Conservation (phyloP, 148 eudicot species). For the Vaccinium darrowii region DNA sequence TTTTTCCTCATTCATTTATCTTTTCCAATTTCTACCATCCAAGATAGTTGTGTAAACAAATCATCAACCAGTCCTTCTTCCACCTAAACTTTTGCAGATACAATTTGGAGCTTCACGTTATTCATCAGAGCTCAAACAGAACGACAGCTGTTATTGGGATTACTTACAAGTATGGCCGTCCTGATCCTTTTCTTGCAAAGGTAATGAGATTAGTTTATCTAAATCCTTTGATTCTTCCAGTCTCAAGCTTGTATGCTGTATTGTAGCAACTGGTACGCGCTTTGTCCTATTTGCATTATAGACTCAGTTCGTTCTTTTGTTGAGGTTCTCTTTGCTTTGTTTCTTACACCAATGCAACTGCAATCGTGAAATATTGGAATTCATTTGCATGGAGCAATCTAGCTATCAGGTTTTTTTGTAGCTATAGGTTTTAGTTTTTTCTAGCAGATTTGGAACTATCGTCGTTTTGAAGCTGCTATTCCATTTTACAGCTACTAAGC, state of each 20-base stretch:
- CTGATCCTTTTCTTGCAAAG: conserved; percentile 37
- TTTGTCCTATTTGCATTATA: too few relatives aligned
- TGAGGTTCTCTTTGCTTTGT: not conserved
- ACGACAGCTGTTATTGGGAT: conserved; percentile 31
- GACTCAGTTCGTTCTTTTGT: not conserved
- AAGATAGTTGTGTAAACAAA: not conserved
- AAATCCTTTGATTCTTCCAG: not conserved
- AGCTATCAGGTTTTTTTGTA: not conserved
- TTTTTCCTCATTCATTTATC: not conserved
- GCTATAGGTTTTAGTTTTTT: not conserved
- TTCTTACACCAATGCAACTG: not conserved
- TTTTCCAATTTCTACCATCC: not conserved
- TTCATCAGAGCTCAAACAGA: conserved; percentile 24
- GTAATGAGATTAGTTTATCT: conserved; percentile 14
- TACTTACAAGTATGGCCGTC: conserved; percentile 26
- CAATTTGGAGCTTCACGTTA: conserved; percentile 29
- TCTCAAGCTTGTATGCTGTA: not conserved
- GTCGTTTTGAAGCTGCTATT: not conserved
- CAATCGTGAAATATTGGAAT: not conserved
- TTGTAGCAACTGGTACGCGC: not conserved
- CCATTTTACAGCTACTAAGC: conserved; percentile 13
- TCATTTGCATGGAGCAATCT: not conserved
- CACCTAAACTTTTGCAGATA: conserved; percentile 15
- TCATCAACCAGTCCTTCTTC: not conserved
- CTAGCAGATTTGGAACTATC: not conserved